Evolutionary conservation across 1,284 basidiomycete genomes (phyloP), one percentile per base, ranked within the genome.

Genomic region (Salmacisia buchloeana): DNA sequence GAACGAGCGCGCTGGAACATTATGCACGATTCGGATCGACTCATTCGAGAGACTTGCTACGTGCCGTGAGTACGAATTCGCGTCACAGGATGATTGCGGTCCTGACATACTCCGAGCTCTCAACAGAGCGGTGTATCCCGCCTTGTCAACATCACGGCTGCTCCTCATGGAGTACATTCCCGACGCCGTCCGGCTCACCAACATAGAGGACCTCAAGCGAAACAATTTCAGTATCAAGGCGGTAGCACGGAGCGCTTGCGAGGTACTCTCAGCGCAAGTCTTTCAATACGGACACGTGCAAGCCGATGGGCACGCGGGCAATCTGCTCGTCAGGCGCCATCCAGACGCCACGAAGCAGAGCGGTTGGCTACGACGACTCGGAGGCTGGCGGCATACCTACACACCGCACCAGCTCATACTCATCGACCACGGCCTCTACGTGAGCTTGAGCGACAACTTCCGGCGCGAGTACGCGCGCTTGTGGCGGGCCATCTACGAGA

Each of bases 261-360:
- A 76, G 43, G 70, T 71, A 5, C 74, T 73, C 59, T 69, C 75
- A 1, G 69, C 70, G 34, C 72, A 74, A 60, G 75, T 76, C 58
- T 76, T 76, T 60, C 72, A 75, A 58, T 69, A 74, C 54, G 75
- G 75, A 1, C 71, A 74, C 36, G 68, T 76, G 1, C 75, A 76
- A 46, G 73, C 73, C 1, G 73, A 76, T 52, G 74, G 74, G 0
- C 74, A 76, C 60, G 49, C 52, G 23, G 67, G 61, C 41, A 76
- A 76, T 57, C 68, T 76, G 15, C 56, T 76, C 2, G 73, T 76
- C 12, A 57, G 75, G 5, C 60, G 64, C 21, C 73, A 76, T 64
- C 75, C 75, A 1, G 69, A 72, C 46, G 73, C 68, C 25, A 67
- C 64, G 41, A 65, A 65, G 52, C 70, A 70, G 23, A 27, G 25